Evolutionary conservation across 2,329 filamentous ascomycete species (phyloP), one percentile per base, ranked within the genome.

Genomic region (Trichoderma koningii): DNA sequence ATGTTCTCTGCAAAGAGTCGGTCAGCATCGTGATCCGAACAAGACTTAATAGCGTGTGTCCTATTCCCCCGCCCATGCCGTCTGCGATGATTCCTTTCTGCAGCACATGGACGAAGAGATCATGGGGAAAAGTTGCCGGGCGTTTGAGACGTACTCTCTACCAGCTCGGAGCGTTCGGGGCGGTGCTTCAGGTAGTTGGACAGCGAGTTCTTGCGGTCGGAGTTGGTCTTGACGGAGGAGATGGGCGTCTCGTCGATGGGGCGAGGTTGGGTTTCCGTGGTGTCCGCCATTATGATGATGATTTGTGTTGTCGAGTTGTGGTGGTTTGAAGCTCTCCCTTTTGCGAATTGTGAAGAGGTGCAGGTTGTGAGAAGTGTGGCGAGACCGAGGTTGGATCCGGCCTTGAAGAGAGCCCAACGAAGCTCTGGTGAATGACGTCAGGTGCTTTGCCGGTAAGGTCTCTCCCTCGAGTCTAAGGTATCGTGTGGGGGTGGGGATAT

Each of bases 151-250:
- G 68, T 81, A 93, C 91, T 90, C 75, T 95, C 90, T 68, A 97
- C 81, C 23, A 97, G 83, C 72, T 92, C 87, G 42, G 92, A 85
- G 65, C 90, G 87, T 23, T 92, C 86, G 26, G 90, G 90, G 47
- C 92, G 89, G 71, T 88, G 86, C 75, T 88, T 85, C 62, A 92
- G 82, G 72, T 91, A 87, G 71, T 88, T 87, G 76, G 91, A 89
- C 14, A 93, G 82, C 4, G 89, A 92, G 80, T 91, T 88, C 75
- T 85, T 86, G 71, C 86, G 83, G 48, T 74, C 79, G 26, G 77
- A 68, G 81, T 79, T 66, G 83, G 84, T 48, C 81, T 83, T 79
- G 64, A 81, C 74, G 60, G 84, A 81, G 28, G 82, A 82, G 74
- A 87, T 81, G 66, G 83, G 77, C 52, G 79, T 80, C 63, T 84